Evolutionary conservation across 768 basidiomycete species (phyloP), one percentile per base, ranked within the genome.

Genomic region (Butyriboletus loyo): DNA sequence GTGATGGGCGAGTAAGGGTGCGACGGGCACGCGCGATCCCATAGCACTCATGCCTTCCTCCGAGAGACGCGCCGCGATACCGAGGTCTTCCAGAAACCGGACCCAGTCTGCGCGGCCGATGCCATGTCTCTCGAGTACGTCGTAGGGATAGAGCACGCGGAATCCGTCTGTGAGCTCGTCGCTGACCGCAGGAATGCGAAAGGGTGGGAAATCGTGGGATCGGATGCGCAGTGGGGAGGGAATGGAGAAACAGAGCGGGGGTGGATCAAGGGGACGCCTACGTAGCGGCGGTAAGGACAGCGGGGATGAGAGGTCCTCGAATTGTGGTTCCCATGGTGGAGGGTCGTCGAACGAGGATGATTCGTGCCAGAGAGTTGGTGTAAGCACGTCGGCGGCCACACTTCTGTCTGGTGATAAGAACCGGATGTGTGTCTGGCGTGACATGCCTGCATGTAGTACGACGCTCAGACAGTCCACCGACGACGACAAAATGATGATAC

Each of bases 241-340:
- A 2, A 34, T 59, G 15, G 67, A 69, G 46, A 69, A 69, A 35
- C 67, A 69, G 41, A 42, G 34, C 1, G 67, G 67, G 8, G 69
- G 69, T 44, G 67, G 69, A 37, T 69, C 67, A 2, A 69, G 63
- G 9, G 67, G 67, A 3, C 55, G 58, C 10, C 69, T 56, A 5
- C 5, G 25, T 9, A 13, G 10, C 6, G 14, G 7, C 6, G 52
- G 48, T 1, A 17, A 30, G 17, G 41, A 19, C 2, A 6, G 24
- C 6, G 24, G 30, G 6, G 53, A 35, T 7, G 63, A 52, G 15
- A 68, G 28, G 25, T 58, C 56, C 34, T 71, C 60, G 14, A 69
- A 68, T 14, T n/a, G 49, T 1, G 67, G 69, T 25, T 68, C 55
- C 60, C 69, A 68, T 11, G 49, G 54, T 1, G 66, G 67, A n/a